Conservation (phyloP, 176 grass and related monocot genomes). For the Carex myosuroides region DNA sequence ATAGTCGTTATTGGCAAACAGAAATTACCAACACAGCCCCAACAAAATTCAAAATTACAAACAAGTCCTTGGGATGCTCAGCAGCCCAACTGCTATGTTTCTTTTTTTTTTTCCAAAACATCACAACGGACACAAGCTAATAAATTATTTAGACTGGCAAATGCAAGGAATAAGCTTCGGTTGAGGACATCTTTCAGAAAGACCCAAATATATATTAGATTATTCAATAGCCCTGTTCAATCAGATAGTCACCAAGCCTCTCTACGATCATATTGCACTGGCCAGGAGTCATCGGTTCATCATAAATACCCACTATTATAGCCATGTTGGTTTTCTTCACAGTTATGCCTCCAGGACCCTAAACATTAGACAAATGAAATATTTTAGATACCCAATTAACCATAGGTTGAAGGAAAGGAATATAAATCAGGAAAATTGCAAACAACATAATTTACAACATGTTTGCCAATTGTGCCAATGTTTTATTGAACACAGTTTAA, state of each 20-base stretch:
- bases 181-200: constrained; percentile 16
- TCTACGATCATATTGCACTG: constrained; percentile 89
- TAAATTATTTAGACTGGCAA: constrained; percentile 17
- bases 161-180: background rate
- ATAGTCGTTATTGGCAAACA: background rate
- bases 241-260: constrained; percentile 85
- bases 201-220: constrained; percentile 37
- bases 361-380: background rate
- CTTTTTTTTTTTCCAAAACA: background rate
- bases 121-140: constrained; percentile 19
- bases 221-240: constrained; percentile 59
- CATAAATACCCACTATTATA: constrained; percentile 73
- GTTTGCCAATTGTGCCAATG: background rate
- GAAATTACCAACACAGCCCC: background rate
- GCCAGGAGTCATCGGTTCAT: constrained; percentile 85
- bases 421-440: background rate
- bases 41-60: constrained; percentile 29
- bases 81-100: background rate
- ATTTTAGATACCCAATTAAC: background rate
- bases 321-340: constrained; percentile 60
- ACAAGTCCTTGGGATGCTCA: background rate
- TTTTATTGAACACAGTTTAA: background rate
- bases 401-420: background rate
- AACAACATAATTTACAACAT: background rate
- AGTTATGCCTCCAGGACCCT: constrained; percentile 67